Base-by-base conservation (phyloP, 495 filamentous ascomycete species). In the Aspergillus leporis region DNA sequence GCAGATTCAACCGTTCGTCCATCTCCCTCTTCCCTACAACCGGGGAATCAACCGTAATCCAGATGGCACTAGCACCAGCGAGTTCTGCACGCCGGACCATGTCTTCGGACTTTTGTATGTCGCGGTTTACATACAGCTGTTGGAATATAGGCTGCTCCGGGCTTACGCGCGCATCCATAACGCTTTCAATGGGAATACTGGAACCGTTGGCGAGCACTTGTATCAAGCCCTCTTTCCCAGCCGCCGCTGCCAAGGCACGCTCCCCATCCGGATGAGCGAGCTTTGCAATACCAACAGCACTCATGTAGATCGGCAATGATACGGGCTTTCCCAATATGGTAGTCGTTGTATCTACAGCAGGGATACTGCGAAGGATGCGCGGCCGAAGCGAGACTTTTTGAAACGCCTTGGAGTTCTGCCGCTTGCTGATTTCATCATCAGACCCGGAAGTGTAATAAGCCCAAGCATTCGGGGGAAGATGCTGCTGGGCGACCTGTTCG, bases 41-140 rank as follows among this genome's bases (percentile, higher is more conserved):
- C 1, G 86, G 85, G 0, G 85, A 81, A 63, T 91, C 88, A 5
- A 91, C 82, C 0, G 88, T 90, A 19, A 91, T 67, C 60, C 85
- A 87, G 52, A 90, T 78, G 3, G 83, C 91, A 66, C 87, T 88
- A 72, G 87, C 92, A 10, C 91, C 92, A 36, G 89, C 83, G 63
- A 76, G 76, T 64, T 92, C 89, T 53, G 90, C 92, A 66, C 91
- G 85, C 66, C 87, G 72, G 7, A 97, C 85, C 61, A 91, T 88
- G 41, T 83, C 80, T 72, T 88, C 83, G 16, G 92, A 94, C 64
- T 91, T 87, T 40, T 77, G 78, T 18, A 90, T 83, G 75, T 95
- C 84, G 64, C 89, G 88, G 74, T 94, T 93, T 57, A 96, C 90
- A 76, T 96, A 96, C 0, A 96, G 78, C 70, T 96, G 92, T 47